These are phyloP conservation scores for Heritiera fomes DNA, from an alignment of 345 rosid genomes.

Conservation along the genomic window DNA sequence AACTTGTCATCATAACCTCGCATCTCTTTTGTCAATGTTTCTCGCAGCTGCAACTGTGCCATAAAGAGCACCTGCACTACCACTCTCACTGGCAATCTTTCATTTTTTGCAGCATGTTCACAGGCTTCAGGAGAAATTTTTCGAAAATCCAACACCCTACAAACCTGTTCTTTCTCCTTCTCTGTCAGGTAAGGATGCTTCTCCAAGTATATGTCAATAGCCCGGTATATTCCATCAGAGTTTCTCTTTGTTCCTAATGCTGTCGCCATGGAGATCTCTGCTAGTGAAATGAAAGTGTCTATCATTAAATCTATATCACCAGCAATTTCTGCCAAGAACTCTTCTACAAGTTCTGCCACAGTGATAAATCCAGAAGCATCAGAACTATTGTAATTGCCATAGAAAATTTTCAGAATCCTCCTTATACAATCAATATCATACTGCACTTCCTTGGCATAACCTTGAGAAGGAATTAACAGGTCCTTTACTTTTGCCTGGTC, in stretches of 20 bases:
- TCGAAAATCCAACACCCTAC: slow-evolving; percentile 58
- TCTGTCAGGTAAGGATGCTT: slow-evolving; percentile 61
- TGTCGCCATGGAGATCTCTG: slow-evolving; percentile 52
- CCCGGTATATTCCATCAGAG: slow-evolving; percentile 71
- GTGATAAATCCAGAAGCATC: slow-evolving; percentile 33
- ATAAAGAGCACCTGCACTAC: slow-evolving; percentile 53
- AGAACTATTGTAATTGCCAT: slow-evolving; percentile 32
- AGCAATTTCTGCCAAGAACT: slow-evolving; percentile 59
- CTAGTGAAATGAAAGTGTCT: slow-evolving; percentile 49
- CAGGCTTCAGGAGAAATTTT: slow-evolving; percentile 69
- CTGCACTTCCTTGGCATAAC: slow-evolving; percentile 49
- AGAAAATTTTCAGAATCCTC: slow-evolving; percentile 61
- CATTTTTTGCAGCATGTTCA: slow-evolving; percentile 61
- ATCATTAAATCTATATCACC: slow-evolving; percentile 53
- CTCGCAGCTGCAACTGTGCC: slow-evolving; percentile 64
- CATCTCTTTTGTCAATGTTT: slow-evolving; percentile 41
- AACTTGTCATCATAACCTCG: slow-evolving; percentile 27
- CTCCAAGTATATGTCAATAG: slow-evolving; percentile 67
- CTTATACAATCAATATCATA: slow-evolving; percentile 62
- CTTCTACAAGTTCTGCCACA: slow-evolving; percentile 71
- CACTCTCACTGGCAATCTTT: slow-evolving; percentile 63
- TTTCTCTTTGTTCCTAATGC: slow-evolving; percentile 45
- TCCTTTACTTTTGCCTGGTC: slow-evolving; percentile 61
- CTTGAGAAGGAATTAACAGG: slow-evolving; percentile 51
- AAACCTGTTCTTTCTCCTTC: slow-evolving; percentile 63